Percentiles rank a stretch among this genome's conserved stretches.
phyloP scores from a whole-genome alignment of 352 stramenopile species.

The Discostella stelligera region DNA sequence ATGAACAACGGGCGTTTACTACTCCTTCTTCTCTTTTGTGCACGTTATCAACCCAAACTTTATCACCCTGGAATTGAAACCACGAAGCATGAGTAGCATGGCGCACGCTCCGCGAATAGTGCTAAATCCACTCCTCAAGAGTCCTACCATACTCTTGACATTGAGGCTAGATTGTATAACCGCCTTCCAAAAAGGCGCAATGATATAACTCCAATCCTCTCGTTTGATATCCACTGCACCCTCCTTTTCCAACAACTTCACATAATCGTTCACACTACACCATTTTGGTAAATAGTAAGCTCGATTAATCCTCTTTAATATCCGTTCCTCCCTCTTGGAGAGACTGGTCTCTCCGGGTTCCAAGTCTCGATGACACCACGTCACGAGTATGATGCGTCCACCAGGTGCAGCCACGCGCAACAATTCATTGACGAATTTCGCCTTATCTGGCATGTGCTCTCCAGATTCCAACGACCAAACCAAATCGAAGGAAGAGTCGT shows the following conservation, averaged over 20 bases:
- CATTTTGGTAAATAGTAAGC: constrained; percentile 87
- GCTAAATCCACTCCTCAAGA: constrained; percentile 75
- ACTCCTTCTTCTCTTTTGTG: constrained; percentile 63
- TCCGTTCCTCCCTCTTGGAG: constrained; percentile 74
- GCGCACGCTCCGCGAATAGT: constrained; percentile 80
- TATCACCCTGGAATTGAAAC: constrained; percentile 80
- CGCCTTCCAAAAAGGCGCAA: constrained; percentile 88
- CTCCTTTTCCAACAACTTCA: constrained; percentile 76
- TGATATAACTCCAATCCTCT: constrained; percentile 87
- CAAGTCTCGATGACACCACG: constrained; percentile 87
- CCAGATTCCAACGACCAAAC: constrained; percentile 87
- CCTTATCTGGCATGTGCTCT: constrained; percentile 89
- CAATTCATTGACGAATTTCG: constrained; percentile 84
- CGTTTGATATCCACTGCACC: constrained; percentile 75
- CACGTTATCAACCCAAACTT: constrained; percentile 85
- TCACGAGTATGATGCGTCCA: constrained; percentile 84
- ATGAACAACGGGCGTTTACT: not conserved
- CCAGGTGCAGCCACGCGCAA: constrained; percentile 81
- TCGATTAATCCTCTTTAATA: constrained; percentile 85
- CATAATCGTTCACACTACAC: constrained; percentile 84
- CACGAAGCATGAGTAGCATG: constrained; percentile 82
- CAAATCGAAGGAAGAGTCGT: constrained; percentile 84
- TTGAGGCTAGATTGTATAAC: constrained; percentile 83
- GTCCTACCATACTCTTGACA: constrained; percentile 66
- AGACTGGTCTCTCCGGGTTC: constrained; percentile 73